These are phyloP conservation scores for Cenchrus americanus DNA, from an alignment of 176 grass and related monocot species.

Conservation along the genomic window DNA sequence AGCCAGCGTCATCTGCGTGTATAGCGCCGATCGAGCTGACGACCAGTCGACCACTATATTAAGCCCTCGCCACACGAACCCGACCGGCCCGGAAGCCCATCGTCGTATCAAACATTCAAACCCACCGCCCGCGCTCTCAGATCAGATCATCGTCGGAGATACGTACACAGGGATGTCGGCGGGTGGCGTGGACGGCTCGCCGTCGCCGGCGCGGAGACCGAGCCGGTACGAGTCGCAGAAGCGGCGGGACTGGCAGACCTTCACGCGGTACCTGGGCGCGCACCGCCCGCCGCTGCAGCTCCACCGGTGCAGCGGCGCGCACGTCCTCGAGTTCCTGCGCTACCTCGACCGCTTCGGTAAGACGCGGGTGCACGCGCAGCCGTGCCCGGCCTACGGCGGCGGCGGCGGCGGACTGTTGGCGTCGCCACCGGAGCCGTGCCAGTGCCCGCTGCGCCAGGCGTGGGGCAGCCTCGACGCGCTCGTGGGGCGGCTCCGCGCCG, in stretches of 20 bases:
- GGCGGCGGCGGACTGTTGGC: neutral
- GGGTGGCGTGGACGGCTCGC: neutral
- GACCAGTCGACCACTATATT: too few species aligned
- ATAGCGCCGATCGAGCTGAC: too few species aligned
- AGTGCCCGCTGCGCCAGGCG: slow-evolving; percentile 65
- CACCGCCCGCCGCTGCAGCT: slow-evolving; percentile 68
- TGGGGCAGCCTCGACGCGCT: slow-evolving; percentile 78
- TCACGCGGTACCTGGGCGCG: slow-evolving; percentile 51
- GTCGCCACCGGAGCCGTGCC: slow-evolving; percentile 9
- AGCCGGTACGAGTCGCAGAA: slow-evolving; percentile 82
- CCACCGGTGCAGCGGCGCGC: slow-evolving; percentile 61
- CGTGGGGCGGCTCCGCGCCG: slow-evolving; percentile 64
- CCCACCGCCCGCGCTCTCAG: too few species aligned
- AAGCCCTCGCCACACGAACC: too few species aligned
- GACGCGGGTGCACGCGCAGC: slow-evolving; percentile 66
- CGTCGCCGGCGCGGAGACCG: slow-evolving; percentile 12
- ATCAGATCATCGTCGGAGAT: neutral
- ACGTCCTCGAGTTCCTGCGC: slow-evolving; percentile 91
- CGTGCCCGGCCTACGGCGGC: slow-evolving; percentile 69
- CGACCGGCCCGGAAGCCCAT: too few species aligned
- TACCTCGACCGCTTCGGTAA: slow-evolving; percentile 90
- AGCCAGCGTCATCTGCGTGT: too few species aligned
- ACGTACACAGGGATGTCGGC: neutral
- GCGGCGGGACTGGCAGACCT: slow-evolving; percentile 76
- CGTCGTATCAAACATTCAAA: too few species aligned